phyloP scores from a whole-genome alignment of 768 basidiomycete genomes.

The Boletus subcaerulescens region DNA sequence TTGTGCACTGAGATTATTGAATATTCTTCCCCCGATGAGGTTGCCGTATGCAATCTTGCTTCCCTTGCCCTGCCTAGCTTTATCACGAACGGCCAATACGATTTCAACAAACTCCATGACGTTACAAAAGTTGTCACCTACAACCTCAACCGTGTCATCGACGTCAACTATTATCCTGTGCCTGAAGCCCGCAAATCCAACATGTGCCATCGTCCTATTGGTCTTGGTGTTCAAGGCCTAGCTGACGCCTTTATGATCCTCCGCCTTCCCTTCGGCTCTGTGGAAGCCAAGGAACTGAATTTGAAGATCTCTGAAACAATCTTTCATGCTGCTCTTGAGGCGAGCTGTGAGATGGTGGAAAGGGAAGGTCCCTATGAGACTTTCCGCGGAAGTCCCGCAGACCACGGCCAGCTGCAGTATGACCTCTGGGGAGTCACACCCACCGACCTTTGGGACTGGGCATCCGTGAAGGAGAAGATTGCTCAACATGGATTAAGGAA shows the following conservation, averaged over 20 bases:
- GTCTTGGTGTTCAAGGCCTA: constrained; percentile 95
- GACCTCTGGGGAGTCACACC: constrained; percentile 96
- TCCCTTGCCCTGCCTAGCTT: constrained; percentile 94
- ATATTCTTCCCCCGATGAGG: constrained; percentile 96
- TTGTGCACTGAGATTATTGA: constrained; percentile 99
- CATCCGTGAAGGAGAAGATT: constrained; percentile 80
- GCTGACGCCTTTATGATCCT: constrained; percentile 98
- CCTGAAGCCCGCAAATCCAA: constrained; percentile 90
- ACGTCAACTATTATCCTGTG: constrained; percentile 93
- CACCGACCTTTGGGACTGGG: constrained; percentile 93
- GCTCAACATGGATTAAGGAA: constrained; percentile 80
- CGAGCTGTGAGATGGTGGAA: constrained; percentile 83
- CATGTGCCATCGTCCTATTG: constrained; percentile 96
- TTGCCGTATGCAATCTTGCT: constrained; percentile 97
- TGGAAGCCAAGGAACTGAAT: constrained; percentile 83
- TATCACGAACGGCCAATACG: constrained; percentile 76
- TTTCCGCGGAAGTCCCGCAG: constrained; percentile 88
- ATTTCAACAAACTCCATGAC: constrained; percentile 94
- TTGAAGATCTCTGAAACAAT: constrained; percentile 98
- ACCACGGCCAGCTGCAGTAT: constrained; percentile 84
- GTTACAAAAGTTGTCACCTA: constrained; percentile 89
- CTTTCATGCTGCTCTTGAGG: constrained; percentile 92
- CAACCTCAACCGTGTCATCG: constrained; percentile 95
- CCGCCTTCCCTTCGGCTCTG: constrained; percentile 92
- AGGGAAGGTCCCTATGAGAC: constrained; percentile 82